Percentiles rank a stretch among this genome's conserved stretches.
These are phyloP conservation scores for Polychytrium aggregatum DNA, from an alignment of 192 early-diverging fungal genomes.

Conservation along the genomic window DNA sequence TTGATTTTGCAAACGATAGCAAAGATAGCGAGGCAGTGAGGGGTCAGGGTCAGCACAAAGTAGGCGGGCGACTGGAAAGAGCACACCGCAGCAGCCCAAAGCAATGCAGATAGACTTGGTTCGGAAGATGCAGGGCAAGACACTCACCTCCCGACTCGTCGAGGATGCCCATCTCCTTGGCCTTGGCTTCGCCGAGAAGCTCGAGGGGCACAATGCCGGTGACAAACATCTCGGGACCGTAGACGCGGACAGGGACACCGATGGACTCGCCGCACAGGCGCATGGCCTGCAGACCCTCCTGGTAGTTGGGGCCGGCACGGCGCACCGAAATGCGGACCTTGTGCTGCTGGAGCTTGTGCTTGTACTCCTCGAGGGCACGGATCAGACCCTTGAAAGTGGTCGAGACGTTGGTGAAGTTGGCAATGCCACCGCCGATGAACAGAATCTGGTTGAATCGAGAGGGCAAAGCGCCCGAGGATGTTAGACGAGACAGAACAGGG, in stretches of 20 bases:
- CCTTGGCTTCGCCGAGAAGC: slow-evolving; percentile 53
- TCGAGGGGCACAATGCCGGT: slow-evolving; percentile 98
- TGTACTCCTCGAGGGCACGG: slow-evolving; percentile 85
- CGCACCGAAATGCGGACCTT: slow-evolving; percentile 92
- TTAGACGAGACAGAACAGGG: too few relatives aligned
- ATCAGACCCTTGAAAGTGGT: slow-evolving; percentile 99
- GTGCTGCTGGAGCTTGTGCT: slow-evolving; percentile 73
- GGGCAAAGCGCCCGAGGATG: too few relatives aligned
- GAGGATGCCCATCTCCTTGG: slow-evolving; percentile 1
- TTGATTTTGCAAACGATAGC: too few relatives aligned
- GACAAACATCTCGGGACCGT: slow-evolving; percentile 94
- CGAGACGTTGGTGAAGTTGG: slow-evolving; percentile 99
- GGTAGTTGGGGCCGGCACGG: slow-evolving; percentile 98
- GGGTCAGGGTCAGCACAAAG: too few relatives aligned
- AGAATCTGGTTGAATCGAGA: too few relatives aligned
- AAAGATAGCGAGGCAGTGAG: too few relatives aligned
- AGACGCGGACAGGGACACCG: slow-evolving; percentile 90
- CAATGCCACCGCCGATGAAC: slow-evolving; percentile 98
- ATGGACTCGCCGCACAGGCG: slow-evolving; percentile 85
- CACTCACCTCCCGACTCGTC: too few relatives aligned
- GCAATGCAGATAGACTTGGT: too few relatives aligned
- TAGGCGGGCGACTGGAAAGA: not conserved
- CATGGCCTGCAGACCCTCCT: slow-evolving; percentile 95
- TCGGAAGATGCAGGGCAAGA: too few relatives aligned
- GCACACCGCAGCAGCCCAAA: too few relatives aligned